Evolutionary conservation across 805 yeast genomes (phyloP), one percentile per base, ranked within the genome.

Genomic region (Kazachstania kunashirensis): DNA sequence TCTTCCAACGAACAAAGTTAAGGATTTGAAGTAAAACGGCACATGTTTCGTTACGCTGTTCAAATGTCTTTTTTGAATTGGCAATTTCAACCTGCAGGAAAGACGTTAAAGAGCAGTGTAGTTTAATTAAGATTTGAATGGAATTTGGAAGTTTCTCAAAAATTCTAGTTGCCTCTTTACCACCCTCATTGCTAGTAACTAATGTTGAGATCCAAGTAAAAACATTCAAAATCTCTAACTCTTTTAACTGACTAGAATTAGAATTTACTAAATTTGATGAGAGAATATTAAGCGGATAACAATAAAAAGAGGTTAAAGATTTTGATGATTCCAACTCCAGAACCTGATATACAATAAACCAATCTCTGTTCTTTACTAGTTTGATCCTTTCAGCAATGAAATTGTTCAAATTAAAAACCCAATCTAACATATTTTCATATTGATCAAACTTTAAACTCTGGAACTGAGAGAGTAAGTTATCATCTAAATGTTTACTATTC

Each of bases 331-430:
- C 79, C 23, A 73, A 63, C 53, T 88, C 96, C 31, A 89, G 59
- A 1, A 78, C 60, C 50, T 84, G 89, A 53, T 74, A 82, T 3
- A 79, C 72, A 38, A 71, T 70, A 35, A 84, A 65, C 96, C 96
- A 89, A 48, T 88, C 94, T 41, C 71, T 73, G 10, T 75, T 57
- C 10, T 75, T 68, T 3, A 49, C 48, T 17, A 55, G 36, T 12
- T 43, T 64, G 52, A 79, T 77, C 23, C 79, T 65, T 3, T 71
- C 69, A 2, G 71, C 63, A 19, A 83, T 68, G 6, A 84, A 62
- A 13, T 66, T 63, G 57, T 88, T 89, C 40, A 88, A 57, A 31
- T 70, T 69, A 37, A 70, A 71, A 16, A 84, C 65, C 59, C 84
- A 80, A 33, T 65, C 61, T 41, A 79, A 78, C 40, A 85, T 69